Evolutionary conservation across 805 yeast genomes (phyloP).

Genomic region (Yamadazyma phyllophila): DNA sequence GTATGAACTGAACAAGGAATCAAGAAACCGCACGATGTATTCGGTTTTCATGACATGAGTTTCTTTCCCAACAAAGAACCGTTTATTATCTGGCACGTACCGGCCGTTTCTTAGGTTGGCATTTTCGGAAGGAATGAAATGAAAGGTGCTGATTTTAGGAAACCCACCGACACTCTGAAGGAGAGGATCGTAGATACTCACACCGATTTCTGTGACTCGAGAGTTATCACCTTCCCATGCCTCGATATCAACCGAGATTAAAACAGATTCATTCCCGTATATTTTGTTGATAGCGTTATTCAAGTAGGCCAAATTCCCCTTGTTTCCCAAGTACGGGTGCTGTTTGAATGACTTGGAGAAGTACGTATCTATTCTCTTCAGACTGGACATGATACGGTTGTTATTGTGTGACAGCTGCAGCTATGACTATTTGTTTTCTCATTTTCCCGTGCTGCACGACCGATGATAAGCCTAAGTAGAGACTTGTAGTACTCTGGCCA

Average conservation of each 20-base stretch:
- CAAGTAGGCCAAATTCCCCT: conserved; percentile 4
- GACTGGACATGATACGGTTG: background rate
- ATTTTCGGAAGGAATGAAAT: conserved; percentile 46
- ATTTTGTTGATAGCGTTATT: conserved; percentile 14
- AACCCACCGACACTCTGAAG: conserved; percentile 35
- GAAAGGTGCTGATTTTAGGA: conserved; percentile 41
- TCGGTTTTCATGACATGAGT: conserved; percentile 39
- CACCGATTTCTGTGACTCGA: conserved; percentile 55
- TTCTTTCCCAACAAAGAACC: conserved; percentile 49
- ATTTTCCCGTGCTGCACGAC: too few relatives aligned
- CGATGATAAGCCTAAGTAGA: too few relatives aligned
- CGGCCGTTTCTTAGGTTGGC: conserved; percentile 45
- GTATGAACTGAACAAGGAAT: conserved; percentile 44
- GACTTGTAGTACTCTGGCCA: too few relatives aligned
- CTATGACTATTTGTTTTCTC: too few relatives aligned
- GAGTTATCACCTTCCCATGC: conserved; percentile 48
- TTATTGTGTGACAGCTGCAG: too few relatives aligned
- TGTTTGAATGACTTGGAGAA: conserved; percentile 5
- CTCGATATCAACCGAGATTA: conserved; percentile 56
- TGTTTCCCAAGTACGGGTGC: conserved; percentile 11
- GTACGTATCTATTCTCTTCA: conserved; percentile 6
- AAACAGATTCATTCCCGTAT: conserved; percentile 23
- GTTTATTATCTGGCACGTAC: conserved; percentile 54
- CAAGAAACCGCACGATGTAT: conserved; percentile 39
- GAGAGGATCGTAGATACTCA: conserved; percentile 55